phyloP scores from a whole-genome alignment of 2,329 filamentous ascomycete genomes.

The Sporothrix inflata region DNA sequence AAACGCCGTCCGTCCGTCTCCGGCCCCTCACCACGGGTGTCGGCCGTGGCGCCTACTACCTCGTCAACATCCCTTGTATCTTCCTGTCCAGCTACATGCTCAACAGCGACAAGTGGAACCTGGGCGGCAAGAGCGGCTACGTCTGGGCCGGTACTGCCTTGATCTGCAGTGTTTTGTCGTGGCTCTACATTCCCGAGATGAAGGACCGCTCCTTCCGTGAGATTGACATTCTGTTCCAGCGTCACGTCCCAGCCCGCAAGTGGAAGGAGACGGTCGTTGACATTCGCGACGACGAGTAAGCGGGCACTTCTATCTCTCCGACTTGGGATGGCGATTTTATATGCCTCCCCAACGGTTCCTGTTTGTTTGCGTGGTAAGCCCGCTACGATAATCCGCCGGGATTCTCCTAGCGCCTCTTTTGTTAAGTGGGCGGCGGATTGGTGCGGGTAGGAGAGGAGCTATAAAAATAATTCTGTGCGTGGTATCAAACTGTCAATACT shows the following conservation, averaged over 20 bases:
- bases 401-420: neutral
- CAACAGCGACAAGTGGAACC: constrained; percentile 45
- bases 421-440: neutral
- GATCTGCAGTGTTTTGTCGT: constrained; percentile 56
- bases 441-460: neutral
- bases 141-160: constrained; percentile 62
- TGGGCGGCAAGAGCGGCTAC: constrained; percentile 61
- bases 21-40: constrained; percentile 41
- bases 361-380: neutral
- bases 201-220: constrained; percentile 62
- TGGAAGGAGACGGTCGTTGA: constrained; percentile 61
- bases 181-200: constrained; percentile 58
- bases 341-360: neutral
- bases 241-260: constrained; percentile 56
- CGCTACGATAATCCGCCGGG: constrained; percentile 14
- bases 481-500: neutral
- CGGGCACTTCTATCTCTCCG: neutral
- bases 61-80: constrained; percentile 38
- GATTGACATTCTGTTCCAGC: constrained; percentile 63
- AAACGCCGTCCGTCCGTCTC: constrained; percentile 44
- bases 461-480: neutral
- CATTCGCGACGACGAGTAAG: constrained; percentile 64
- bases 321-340: neutral
- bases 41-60: constrained; percentile 40
- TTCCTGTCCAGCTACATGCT: constrained; percentile 43